Evolutionary conservation across 257 asterid species (phyloP).

Genomic region (Solanum phureja): DNA sequence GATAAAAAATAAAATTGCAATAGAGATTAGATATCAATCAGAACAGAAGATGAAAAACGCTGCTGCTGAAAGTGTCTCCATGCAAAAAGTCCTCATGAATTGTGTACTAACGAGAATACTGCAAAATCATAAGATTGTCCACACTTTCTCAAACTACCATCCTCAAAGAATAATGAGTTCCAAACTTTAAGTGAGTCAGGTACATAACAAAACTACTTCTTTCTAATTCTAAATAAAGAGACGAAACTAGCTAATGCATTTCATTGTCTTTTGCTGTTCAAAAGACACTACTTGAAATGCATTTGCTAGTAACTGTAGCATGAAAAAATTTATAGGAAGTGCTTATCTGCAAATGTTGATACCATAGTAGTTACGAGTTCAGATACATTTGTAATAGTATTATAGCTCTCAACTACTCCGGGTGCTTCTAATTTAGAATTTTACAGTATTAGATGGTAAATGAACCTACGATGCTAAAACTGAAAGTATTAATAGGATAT

Average conservation of each 20-base stretch:
- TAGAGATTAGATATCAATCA: not conserved
- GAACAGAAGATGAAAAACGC: not conserved
- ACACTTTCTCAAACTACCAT: not conserved
- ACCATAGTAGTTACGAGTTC: not conserved
- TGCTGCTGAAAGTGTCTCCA: not conserved
- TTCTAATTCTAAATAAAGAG: not conserved
- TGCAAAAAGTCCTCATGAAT: not conserved
- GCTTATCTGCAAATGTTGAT: not conserved
- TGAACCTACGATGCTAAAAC: not conserved
- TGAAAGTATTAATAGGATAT: not conserved
- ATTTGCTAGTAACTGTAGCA: not conserved
- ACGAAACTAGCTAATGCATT: not conserved
- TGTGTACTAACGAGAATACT: not conserved
- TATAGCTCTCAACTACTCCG: not conserved
- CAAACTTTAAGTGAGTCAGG: not conserved
- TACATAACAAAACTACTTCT: not conserved
- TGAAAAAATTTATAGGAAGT: not conserved
- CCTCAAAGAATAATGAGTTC: not conserved
- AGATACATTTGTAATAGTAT: not conserved
- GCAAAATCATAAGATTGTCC: not conserved
- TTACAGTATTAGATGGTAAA: not conserved
- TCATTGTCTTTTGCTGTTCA: not conserved
- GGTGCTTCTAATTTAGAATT: not conserved
- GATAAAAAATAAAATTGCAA: not conserved
- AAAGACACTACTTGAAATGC: too few relatives aligned